Evolutionary conservation across 2,329 filamentous ascomycete genomes (phyloP).

Genomic region (Neofusicoccum ribis): DNA sequence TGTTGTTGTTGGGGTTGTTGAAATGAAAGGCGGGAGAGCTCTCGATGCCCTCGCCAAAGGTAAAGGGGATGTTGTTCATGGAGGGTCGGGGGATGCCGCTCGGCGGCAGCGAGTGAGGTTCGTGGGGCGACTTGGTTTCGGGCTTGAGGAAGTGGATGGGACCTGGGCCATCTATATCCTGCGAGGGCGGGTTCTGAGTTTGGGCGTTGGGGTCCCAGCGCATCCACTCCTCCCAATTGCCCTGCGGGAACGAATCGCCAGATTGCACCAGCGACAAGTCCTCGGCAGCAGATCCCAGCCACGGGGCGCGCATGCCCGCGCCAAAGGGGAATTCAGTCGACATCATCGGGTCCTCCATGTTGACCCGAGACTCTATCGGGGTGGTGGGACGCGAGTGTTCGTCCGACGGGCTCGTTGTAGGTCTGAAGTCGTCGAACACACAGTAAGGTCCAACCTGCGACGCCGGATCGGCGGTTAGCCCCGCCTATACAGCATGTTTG

Average conservation of each 20-base stretch:
- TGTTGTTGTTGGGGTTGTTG: conserved; percentile 20
- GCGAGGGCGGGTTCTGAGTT: conserved; percentile 21
- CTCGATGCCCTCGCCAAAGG: conserved; percentile 35
- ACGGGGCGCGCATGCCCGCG: conserved; percentile 33
- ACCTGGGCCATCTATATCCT: conserved; percentile 27
- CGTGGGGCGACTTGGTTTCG: conserved; percentile 29
- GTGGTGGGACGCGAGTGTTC: conserved; percentile 8
- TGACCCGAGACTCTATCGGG: conserved; percentile 20
- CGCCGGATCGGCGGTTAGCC: conserved; percentile 29
- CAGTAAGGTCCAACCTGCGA: conserved; percentile 41
- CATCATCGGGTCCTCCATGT: conserved; percentile 39
- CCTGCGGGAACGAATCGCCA: conserved; percentile 31
- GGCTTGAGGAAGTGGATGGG: conserved; percentile 32
- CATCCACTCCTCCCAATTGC: conserved; percentile 51
- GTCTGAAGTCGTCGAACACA: conserved; percentile 38
- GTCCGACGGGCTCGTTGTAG: conserved; percentile 23
- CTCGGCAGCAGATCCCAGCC: conserved; percentile 34
- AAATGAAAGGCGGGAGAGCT: conserved; percentile 38
- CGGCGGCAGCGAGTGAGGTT: conserved; percentile 28
- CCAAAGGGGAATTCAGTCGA: conserved; percentile 35
- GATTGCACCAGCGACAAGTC: conserved; percentile 34
- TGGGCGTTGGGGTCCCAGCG: conserved; percentile 47
- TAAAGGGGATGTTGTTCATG: conserved; percentile 31
- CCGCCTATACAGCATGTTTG: conserved; percentile 8
- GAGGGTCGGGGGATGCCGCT: conserved; percentile 26